Evolutionary conservation across 148 eudicot species (phyloP).

Genomic region (Camellia granthamiana): DNA sequence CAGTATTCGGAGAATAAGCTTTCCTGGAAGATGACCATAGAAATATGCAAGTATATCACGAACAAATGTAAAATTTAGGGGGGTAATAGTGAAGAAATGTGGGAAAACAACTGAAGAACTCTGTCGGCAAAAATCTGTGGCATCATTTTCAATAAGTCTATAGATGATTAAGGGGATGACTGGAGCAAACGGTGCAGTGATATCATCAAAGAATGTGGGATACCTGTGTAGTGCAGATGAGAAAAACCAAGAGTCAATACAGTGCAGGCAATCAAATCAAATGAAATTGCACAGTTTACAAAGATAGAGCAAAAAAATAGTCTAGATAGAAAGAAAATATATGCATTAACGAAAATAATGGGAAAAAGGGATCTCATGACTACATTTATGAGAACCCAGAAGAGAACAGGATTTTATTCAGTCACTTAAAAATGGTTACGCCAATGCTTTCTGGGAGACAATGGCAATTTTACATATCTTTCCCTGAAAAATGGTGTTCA

Average conservation of each 20-base stretch:
- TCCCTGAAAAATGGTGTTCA: not conserved
- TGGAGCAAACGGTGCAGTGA: slow-evolving; percentile 88
- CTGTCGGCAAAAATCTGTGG: slow-evolving; percentile 81
- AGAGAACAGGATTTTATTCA: not conserved
- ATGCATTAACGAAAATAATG: not conserved
- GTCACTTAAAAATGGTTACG: not conserved
- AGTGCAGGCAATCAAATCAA: not conserved
- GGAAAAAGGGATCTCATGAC: not conserved
- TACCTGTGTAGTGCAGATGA: slow-evolving; percentile 45
- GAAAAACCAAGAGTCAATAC: not conserved
- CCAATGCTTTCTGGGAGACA: not conserved
- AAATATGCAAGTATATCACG: slow-evolving; percentile 97
- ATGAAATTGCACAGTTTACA: not conserved
- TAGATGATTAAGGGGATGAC: slow-evolving; percentile 86
- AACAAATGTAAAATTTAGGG: slow-evolving; percentile 85
- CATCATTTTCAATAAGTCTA: slow-evolving; percentile 93
- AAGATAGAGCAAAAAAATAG: not conserved
- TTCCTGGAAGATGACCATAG: slow-evolving; percentile 90
- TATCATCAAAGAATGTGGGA: slow-evolving; percentile 92
- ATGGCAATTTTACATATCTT: not conserved
- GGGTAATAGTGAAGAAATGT: slow-evolving; percentile 78
- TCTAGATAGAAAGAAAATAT: not conserved
- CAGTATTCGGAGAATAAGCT: slow-evolving; percentile 77
- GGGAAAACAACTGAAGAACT: slow-evolving; percentile 61
- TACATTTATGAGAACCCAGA: not conserved